These are phyloP conservation scores for Lasiosphaeria ovina DNA, from an alignment of 495 filamentous ascomycete genomes.

Conservation along the genomic window DNA sequence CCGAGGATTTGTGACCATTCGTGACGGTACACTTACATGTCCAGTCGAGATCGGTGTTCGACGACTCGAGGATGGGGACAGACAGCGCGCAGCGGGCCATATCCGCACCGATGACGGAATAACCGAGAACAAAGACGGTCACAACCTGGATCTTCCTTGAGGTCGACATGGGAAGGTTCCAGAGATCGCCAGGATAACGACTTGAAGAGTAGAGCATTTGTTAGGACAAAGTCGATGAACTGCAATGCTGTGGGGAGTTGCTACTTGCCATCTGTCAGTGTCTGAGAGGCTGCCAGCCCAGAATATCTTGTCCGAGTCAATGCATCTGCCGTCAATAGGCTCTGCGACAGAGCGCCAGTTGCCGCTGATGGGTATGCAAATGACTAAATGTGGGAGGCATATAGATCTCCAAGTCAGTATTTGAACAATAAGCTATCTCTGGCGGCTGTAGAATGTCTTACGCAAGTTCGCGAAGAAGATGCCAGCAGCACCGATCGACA, in stretches of 20 bases:
- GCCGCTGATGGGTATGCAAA: slow-evolving; percentile 1
- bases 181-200: not conserved
- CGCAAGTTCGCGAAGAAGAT: not conserved
- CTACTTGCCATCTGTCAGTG: not conserved
- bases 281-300: slow-evolving; percentile 1
- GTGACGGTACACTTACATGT: not conserved
- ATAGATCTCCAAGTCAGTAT: not conserved
- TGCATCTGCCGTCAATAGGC: not conserved
- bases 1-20: not conserved
- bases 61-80: not conserved
- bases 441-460: not conserved
- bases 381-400: not conserved
- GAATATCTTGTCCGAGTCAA: not conserved
- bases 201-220: not conserved
- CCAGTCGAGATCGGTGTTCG: not conserved
- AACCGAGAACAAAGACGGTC: not conserved
- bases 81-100: not conserved
- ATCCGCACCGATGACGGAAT: not conserved
- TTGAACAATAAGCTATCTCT: too few relatives aligned
- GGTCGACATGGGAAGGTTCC: not conserved
- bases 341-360: not conserved
- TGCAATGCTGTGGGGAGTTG: too few relatives aligned
- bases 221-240: too few relatives aligned
- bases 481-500: not conserved
- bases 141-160: not conserved